Conservation (phyloP, 2,329 filamentous ascomycete species). For the Exutisphaerella laricina region DNA sequence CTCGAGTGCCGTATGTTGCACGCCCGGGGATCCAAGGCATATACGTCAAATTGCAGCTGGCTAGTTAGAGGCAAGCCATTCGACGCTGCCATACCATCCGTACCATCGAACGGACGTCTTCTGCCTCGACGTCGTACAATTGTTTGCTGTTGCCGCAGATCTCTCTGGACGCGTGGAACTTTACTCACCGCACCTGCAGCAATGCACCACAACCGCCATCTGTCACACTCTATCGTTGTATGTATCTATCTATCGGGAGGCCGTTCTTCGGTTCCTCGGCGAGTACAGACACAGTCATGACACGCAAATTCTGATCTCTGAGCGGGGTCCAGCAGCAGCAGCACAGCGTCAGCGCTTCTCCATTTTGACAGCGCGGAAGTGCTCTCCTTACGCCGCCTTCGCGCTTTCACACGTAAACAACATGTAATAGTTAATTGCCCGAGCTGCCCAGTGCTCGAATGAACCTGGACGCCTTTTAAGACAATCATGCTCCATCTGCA, state of each 20-base stretch:
- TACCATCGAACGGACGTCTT: constrained; percentile 9
- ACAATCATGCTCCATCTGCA: constrained; percentile 10
- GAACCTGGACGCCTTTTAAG: constrained; percentile 5
- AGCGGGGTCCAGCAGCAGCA: constrained; percentile 16
- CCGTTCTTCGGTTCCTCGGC: constrained; percentile 14
- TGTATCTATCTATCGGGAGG: constrained; percentile 11
- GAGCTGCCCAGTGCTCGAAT: constrained; percentile 6
- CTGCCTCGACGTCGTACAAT: constrained; percentile 16
- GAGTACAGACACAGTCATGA: constrained; percentile 18
- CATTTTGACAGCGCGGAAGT: constrained; percentile 1
- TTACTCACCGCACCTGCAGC: constrained; percentile 13
- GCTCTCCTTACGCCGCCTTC: constrained; percentile 19
- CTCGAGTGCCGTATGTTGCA: constrained; percentile 7
- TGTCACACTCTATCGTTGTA: constrained; percentile 13
- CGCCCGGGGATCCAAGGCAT: constrained; percentile 6
- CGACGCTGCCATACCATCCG: constrained; percentile 11
- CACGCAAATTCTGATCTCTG: constrained; percentile 17
- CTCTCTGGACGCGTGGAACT: constrained; percentile 11
- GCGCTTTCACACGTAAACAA: constrained; percentile 9
- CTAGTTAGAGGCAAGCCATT: constrained; percentile 15
- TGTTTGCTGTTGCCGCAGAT: constrained; percentile 22
- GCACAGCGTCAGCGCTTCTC: constrained; percentile 17
- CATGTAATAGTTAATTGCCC: constrained; percentile 16
- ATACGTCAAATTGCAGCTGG: constrained; percentile 13
- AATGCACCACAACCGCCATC: constrained; percentile 17